These are phyloP conservation scores for Sphagnurus paluster DNA, from an alignment of 1,284 basidiomycete genomes.

Conservation along the genomic window DNA sequence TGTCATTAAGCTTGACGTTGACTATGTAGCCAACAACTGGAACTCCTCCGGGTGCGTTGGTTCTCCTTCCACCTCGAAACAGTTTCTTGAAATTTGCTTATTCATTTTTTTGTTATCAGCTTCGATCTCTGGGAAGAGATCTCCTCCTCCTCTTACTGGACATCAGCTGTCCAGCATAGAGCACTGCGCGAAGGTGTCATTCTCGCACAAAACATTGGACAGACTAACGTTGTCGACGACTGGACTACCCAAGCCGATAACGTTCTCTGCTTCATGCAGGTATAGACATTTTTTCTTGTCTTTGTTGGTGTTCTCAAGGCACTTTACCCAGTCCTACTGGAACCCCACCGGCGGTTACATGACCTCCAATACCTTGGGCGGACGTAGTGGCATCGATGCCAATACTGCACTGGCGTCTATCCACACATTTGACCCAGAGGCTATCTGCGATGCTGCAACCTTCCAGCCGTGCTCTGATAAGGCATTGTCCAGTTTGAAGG, in stretches of 20 bases:
- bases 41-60: conserved; percentile 46
- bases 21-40: conserved; percentile 60
- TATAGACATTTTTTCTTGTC: conserved; percentile 17
- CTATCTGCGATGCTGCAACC: conserved; percentile 54
- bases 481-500: conserved; percentile 51
- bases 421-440: conserved; percentile 52
- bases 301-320: neutral
- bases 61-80: neutral
- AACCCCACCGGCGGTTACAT: conserved; percentile 47
- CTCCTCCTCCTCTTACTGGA: conserved; percentile 61
- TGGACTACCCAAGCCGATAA: conserved; percentile 51
- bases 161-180: conserved; percentile 58
- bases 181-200: conserved; percentile 55
- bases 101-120: conserved; percentile 22
- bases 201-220: conserved; percentile 47
- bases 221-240: conserved; percentile 34
- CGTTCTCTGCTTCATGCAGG: conserved; percentile 61
- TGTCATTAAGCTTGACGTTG: conserved; percentile 64
- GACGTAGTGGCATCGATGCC: conserved; percentile 60
- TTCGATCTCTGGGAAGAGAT: conserved; percentile 73
- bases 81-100: too few relatives aligned
- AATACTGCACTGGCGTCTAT: conserved; percentile 63
- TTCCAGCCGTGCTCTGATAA: conserved; percentile 65
- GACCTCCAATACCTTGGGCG: conserved; percentile 58
- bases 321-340: conserved; percentile 44